These are phyloP conservation scores for Dictyostelium capitatum DNA, from an alignment of 78 protist species.

Conservation along the genomic window DNA sequence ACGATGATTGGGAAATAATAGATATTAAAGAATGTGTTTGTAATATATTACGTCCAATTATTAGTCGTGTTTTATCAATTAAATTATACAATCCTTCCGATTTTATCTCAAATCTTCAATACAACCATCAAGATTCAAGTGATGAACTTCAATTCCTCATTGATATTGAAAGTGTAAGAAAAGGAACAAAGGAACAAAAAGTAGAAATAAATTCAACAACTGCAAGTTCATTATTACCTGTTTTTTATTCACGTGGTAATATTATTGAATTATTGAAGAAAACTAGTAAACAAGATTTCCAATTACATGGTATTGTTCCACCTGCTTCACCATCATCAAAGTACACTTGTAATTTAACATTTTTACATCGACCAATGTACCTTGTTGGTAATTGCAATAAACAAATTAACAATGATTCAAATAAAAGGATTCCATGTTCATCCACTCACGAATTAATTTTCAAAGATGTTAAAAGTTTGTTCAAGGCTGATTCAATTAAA, in stretches of 20 bases:
- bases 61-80: not conserved
- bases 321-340: not conserved
- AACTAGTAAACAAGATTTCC: conserved; percentile 6
- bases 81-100: conserved; percentile 19
- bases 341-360: not conserved
- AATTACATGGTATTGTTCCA: conserved; percentile 11
- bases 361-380: conserved; percentile 35
- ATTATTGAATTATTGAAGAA: not conserved
- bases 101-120: conserved; percentile 34
- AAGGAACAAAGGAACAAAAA: not conserved
- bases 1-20: not conserved
- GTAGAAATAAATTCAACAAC: not conserved
- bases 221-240: not conserved
- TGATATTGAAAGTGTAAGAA: not conserved
- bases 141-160: conserved; percentile 30
- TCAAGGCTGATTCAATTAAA: not conserved
- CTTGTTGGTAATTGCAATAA: conserved; percentile 62
- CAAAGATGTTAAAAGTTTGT: not conserved
- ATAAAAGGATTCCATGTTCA: no score
- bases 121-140: conserved; percentile 10
- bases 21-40: conserved; percentile 59
- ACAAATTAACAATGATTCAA: not conserved
- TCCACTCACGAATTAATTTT: not conserved
- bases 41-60: conserved; percentile 55
- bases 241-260: no score